These are phyloP conservation scores for Hygrophorus pudorinus DNA, from an alignment of 768 basidiomycete species.

Conservation along the genomic window DNA sequence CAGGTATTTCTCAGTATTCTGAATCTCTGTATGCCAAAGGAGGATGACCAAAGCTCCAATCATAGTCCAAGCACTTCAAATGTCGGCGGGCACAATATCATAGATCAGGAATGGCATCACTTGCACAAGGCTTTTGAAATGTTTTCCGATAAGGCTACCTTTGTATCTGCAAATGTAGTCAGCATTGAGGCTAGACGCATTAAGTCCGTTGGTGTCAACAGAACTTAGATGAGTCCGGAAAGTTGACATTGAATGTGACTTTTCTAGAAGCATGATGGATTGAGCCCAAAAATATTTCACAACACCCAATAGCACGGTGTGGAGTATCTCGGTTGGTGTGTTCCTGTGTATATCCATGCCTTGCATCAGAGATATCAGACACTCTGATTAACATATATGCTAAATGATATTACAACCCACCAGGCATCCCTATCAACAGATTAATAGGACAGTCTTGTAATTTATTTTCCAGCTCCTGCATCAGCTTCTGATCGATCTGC, in stretches of 20 bases:
- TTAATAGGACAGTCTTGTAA: neutral
- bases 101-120: constrained; percentile 18
- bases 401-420: neutral
- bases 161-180: constrained; percentile 23
- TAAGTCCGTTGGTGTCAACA: constrained; percentile 15
- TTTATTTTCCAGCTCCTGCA: constrained; percentile 4
- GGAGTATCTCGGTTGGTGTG: constrained; percentile 23
- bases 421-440: constrained; percentile 1
- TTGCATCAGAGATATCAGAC: neutral
- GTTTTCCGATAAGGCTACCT: constrained; percentile 18
- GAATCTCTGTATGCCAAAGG: constrained; percentile 21
- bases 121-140: constrained; percentile 20
- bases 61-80: constrained; percentile 15
- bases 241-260: constrained; percentile 8
- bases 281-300: constrained; percentile 24
- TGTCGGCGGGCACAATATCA: constrained; percentile 14
- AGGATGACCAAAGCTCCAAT: constrained; percentile 13
- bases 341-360: constrained; percentile 21
- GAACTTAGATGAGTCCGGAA: constrained; percentile 20
- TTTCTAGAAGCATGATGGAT: constrained; percentile 15
- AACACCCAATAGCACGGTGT: constrained; percentile 23
- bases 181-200: constrained; percentile 14
- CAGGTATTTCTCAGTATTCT: constrained; percentile 14
- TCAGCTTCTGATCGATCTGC: neutral
- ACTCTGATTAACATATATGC: neutral